Base-by-base conservation (phyloP, 805 yeast genomes). In the Cyberlindnera xylosilytica region DNA sequence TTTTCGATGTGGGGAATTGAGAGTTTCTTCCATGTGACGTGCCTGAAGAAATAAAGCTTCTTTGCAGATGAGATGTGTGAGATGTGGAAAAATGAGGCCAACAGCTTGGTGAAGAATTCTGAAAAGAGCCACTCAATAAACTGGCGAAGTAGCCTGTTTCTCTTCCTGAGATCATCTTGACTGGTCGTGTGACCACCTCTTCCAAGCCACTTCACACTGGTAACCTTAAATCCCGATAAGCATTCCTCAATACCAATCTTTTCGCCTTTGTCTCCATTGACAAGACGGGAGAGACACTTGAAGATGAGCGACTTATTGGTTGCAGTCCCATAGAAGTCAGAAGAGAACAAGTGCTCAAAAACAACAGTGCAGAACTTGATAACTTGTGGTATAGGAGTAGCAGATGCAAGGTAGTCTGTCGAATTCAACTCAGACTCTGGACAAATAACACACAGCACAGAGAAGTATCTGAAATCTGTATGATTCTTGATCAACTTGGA, bases 121-220 rank as follows among this genome's bases (percentile, higher is more conserved):
- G 61, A 47, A 31, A 83, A 74, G 2, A 83, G 37, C 96, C 96
- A 90, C 1, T 39, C 36, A 1, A 84, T 20, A 37, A 86, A 78
- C 2, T 54, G 49, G 2, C 51, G 42, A 11, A 80, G 57, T 15
- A 74, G 50, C 0, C 41, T 15, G 36, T 54, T 58, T 3, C 81
- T 66, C 44, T 63, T 60, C 1, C 49, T 38, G 23, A 61, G 64
- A 38, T 78, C 84, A 12, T 69, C 70, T 19, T 61, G 63, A n/a
- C 71, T 72, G 10, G 62, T 51, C 11, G 18, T 15, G 4, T 17
- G 8, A 16, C 6, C 13, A 7, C 19, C 56, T 20, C 64, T 64
- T 0, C 75, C 73, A 1, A 83, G 51, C 95, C 95, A 86, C 0
- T 42, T 24, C 3, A 87, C 69, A 1, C 73, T 74, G 6, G 62